A percentile compares a stretch with the other conserved stretches of the same genome.
Conservation (phyloP, 148 eudicot genomes). For the Pouteria glomerata region DNA sequence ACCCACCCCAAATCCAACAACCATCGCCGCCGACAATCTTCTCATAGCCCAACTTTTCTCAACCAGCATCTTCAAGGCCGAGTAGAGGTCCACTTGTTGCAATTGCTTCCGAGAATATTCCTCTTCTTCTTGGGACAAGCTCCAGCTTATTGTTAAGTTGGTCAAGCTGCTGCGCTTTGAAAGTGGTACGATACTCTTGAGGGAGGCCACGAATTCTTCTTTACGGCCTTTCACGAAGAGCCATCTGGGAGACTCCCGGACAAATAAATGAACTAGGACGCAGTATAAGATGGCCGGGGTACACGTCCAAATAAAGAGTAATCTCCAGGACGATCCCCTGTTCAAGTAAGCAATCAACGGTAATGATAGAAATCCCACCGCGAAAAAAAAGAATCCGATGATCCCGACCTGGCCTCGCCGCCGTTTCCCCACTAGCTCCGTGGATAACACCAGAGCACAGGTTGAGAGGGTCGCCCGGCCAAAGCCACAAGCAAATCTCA, state of each 20-base stretch:
- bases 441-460: slow-evolving; percentile 57
- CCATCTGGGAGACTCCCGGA: slow-evolving; percentile 72
- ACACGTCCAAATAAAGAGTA: slow-evolving; percentile 47
- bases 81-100: slow-evolving; percentile 25
- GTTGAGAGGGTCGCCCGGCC: slow-evolving; percentile 57
- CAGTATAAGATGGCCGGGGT: slow-evolving; percentile 44
- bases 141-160: too few species aligned
- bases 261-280: slow-evolving; percentile 26
- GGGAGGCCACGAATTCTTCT: slow-evolving; percentile 41
- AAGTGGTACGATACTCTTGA: slow-evolving; percentile 28
- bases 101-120: too few species aligned
- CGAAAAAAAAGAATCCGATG: slow-evolving; percentile 43
- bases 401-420: slow-evolving; percentile 61
- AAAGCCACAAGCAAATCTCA: slow-evolving; percentile 46
- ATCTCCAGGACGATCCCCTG: slow-evolving; percentile 45
- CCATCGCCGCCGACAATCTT: slow-evolving; percentile 32
- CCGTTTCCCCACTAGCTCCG: slow-evolving; percentile 59
- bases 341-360: slow-evolving; percentile 46
- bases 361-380: slow-evolving; percentile 54
- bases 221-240: slow-evolving; percentile 44
- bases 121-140: neutral
- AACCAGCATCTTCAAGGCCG: slow-evolving; percentile 38
- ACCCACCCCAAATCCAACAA: slow-evolving; percentile 48
- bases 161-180: neutral
- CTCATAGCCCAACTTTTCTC: slow-evolving; percentile 37